A percentile compares a stretch with the other conserved stretches of the same genome.
These are phyloP conservation scores for Lentinus tigrinus DNA, from an alignment of 768 basidiomycete species.

Conservation along the genomic window DNA sequence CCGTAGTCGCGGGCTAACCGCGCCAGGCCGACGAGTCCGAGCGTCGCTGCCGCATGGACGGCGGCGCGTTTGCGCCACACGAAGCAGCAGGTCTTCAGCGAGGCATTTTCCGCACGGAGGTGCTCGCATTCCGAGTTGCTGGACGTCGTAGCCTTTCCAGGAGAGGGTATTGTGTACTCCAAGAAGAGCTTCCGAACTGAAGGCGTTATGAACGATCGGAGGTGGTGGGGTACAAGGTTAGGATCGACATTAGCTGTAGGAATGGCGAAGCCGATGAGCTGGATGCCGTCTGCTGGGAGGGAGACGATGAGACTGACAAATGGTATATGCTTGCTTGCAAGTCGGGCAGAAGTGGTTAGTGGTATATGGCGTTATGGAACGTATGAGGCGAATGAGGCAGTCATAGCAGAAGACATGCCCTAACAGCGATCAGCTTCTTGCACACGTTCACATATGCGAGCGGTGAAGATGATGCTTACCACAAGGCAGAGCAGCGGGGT, in stretches of 20 bases:
- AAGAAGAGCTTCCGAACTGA: slow-evolving; percentile 57
- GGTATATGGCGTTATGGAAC: slow-evolving; percentile 45
- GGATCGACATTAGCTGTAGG: slow-evolving; percentile 47
- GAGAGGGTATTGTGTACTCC: slow-evolving; percentile 32
- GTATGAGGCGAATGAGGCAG: slow-evolving; percentile 52
- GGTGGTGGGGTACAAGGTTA: slow-evolving; percentile 50
- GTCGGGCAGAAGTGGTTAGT: slow-evolving; percentile 55
- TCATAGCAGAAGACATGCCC: slow-evolving; percentile 67
- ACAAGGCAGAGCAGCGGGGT: slow-evolving; percentile 61
- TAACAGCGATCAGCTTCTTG: slow-evolving; percentile 22
- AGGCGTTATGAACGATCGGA: slow-evolving; percentile 57
- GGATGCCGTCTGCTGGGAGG: background rate
- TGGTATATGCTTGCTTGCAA: slow-evolving; percentile 54
- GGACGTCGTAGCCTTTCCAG: background rate
- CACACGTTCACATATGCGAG: background rate
- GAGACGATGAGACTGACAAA: slow-evolving; percentile 40
- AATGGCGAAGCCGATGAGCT: background rate
- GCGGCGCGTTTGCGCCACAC: slow-evolving; percentile 35
- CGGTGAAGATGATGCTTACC: slow-evolving; percentile 35
- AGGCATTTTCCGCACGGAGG: slow-evolving; percentile 28
- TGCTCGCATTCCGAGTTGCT: slow-evolving; percentile 19
- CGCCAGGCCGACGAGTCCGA: slow-evolving; percentile 32
- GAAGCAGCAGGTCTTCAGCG: slow-evolving; percentile 25
- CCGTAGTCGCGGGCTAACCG: slow-evolving; percentile 29
- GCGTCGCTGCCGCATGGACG: slow-evolving; percentile 30